Percentiles rank a stretch among this genome's conserved stretches.
phyloP scores from a whole-genome alignment of 2,329 filamentous ascomycete genomes.

The Fusarium burgessii region DNA sequence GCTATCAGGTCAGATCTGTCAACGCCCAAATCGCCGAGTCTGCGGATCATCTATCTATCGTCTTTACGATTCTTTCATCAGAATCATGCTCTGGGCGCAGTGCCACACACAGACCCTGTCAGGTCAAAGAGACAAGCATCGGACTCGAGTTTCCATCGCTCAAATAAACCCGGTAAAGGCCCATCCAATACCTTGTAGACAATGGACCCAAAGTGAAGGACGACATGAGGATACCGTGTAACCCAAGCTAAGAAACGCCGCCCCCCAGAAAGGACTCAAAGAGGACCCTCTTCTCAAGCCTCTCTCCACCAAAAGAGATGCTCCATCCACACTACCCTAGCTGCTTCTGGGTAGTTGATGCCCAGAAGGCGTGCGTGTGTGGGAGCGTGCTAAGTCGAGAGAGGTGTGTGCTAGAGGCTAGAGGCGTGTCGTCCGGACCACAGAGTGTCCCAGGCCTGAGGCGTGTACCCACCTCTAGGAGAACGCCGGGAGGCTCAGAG shows the following conservation, averaged over 20 bases:
- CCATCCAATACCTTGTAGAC: conserved; percentile 35
- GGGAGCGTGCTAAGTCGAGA: conserved; percentile 32
- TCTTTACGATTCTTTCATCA: conserved; percentile 22
- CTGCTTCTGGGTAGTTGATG: conserved; percentile 35
- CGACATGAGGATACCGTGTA: conserved; percentile 26
- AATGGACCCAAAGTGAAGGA: conserved; percentile 38
- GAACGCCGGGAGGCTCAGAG: conserved; percentile 47
- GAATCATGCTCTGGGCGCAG: conserved; percentile 33
- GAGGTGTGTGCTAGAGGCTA: conserved; percentile 27
- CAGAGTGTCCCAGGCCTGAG: conserved; percentile 14
- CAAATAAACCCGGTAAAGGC: conserved; percentile 28
- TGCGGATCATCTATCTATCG: conserved; percentile 18
- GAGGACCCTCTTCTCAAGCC: conserved; percentile 33
- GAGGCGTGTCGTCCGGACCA: conserved; percentile 29
- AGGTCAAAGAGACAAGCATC: conserved; percentile 36
- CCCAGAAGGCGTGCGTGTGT: conserved; percentile 32
- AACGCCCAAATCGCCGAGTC: conserved; percentile 16
- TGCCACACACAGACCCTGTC: conserved; percentile 15
- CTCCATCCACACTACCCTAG: conserved; percentile 39
- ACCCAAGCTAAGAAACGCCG: conserved; percentile 26
- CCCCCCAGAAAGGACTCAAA: conserved; percentile 36
- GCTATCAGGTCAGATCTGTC: conserved; percentile 14
- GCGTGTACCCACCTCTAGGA: conserved; percentile 40
- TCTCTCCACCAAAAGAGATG: conserved; percentile 35
- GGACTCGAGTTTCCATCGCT: conserved; percentile 26